phyloP scores from a whole-genome alignment of 2,329 filamentous ascomycete species.

The Zalaria obscura region DNA sequence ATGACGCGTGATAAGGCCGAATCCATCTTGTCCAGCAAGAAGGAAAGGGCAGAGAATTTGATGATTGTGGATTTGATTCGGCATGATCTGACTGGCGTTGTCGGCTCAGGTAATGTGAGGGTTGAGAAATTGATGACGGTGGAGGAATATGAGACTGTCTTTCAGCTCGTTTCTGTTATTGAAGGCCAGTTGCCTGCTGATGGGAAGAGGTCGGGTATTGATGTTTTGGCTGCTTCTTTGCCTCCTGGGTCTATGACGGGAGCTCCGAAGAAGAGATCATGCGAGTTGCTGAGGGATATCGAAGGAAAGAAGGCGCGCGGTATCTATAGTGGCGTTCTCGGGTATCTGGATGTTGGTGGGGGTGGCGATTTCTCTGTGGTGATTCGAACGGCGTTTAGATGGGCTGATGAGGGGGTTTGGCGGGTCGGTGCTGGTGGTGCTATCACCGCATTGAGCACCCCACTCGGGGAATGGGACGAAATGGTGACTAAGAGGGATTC shows the following conservation, averaged over 20 bases:
- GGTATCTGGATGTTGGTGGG: constrained; percentile 77
- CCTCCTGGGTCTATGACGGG: constrained; percentile 95
- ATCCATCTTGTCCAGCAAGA: constrained; percentile 59
- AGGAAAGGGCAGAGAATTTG: constrained; percentile 88
- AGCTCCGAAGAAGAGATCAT: constrained; percentile 84
- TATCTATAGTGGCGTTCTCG: constrained; percentile 77
- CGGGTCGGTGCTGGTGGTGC: constrained; percentile 80
- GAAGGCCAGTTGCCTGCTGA: constrained; percentile 43
- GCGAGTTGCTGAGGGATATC: constrained; percentile 60
- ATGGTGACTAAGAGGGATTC: constrained; percentile 43
- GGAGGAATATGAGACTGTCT: constrained; percentile 83
- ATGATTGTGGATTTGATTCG: constrained; percentile 98
- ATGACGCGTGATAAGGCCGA: constrained; percentile 62
- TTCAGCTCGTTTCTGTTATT: constrained; percentile 80
- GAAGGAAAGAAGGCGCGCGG: constrained; percentile 52
- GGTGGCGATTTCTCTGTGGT: constrained; percentile 83
- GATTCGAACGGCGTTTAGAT: constrained; percentile 68
- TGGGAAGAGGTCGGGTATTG: constrained; percentile 44
- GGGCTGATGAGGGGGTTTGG: constrained; percentile 54
- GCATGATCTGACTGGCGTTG: constrained; percentile 80
- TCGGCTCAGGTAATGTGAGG: constrained; percentile 55
- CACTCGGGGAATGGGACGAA: constrained; percentile 74
- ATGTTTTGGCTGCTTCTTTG: constrained; percentile 62
- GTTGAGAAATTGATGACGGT: constrained; percentile 72
- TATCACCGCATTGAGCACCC: constrained; percentile 70